Evolutionary conservation across 441 rosid genomes (phyloP), one percentile per base, ranked within the genome.

Genomic region (Populus hybrid): DNA sequence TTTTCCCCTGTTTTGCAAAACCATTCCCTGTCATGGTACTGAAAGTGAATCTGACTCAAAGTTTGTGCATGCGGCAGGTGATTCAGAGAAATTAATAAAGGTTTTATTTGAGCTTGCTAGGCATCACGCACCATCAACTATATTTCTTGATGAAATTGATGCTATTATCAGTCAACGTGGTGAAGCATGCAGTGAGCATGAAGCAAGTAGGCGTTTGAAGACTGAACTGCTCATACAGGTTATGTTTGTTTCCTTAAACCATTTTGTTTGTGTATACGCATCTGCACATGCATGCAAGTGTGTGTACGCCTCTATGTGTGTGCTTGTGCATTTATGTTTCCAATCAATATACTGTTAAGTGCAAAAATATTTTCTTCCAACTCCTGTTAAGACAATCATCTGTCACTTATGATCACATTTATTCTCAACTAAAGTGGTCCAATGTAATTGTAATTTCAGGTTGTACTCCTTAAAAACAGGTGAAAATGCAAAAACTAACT

Each of bases 101-200:
- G 98, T 94, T 40, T 85, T 95, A 65, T 93, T 93, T 84, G 99
- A 95, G 77, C 91, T 95, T 71, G 99, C 98, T 16, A 92, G 92
- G 86, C 98, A 95, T 81, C 98, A 91, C 63, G 97, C 98, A 38
- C 99, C 99, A 1, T 89, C 98, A 32, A 95, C 99, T 6, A 95
- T 95, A 73, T 95, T 95, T 85, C 91, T 95, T 79, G 98, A 95
- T 86, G 99, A 95, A 84, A 93, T 95, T 40, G 98, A 95, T 76
- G 99, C 99, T 3, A 95, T 95, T 69, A 93, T 95, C 74, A 93
- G 99, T 71, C 98, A 94, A 69, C 93, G 99, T 73, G 99, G 99
- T 59, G 97, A 89, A 89, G 98, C 89, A 40, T 86, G 87, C 28
- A 93, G 97, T 84, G 98, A 95, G 85, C 99, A 95, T 83, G 99